Base-by-base conservation (phyloP, 23 red algal genomes). In the Cyanidioschyzon merolae region DNA sequence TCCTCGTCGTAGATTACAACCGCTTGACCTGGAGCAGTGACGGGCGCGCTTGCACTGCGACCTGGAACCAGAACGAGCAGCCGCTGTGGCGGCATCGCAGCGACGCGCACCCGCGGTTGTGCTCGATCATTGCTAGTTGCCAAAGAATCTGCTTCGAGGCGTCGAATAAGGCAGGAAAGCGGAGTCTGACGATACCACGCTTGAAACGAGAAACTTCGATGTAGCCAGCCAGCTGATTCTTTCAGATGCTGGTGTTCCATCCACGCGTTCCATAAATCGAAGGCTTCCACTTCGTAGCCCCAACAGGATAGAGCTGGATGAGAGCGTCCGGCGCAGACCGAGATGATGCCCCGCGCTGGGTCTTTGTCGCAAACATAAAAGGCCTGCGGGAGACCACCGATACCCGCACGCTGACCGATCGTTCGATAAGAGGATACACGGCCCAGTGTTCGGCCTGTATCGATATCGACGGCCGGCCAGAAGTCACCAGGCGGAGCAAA, bases 371-470 rank as follows among this genome's bases (percentile, higher is more conserved):
- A 71, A 54, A 76, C 84, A n/a, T 68, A 79, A 37, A 37, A 77
- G 18, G 59, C 35, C 39, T 74, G 51, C 2, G 74, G 37, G 16
- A 78, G 36, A 0, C 83, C 89, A 34, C 78, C 82, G 21, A 92
- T 76, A 51, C 79, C 75, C 21, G 83, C 83, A 34, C 89, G 80
- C 80, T 92, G 83, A 25, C 89, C 89, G 7, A 83, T 57, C 0
- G 89, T 86, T 0, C 50, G 75, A 25, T 75, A 58, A 32, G 80
- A 59, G 63, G 24, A 34, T 35, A 76, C 37, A 26, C 54, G 37
- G 24, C 77, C 78, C 31, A 92, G 17, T 0, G 38, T n/a, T n/a
- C 68, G 68, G 27, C 89, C 83, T 27, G 74, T 83, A 21, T 83
- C 77, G 7, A 84, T 57, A 50, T 79, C 74, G 40, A 92, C 79